phyloP scores from a whole-genome alignment of 139 green algal genomes.

The Zygnema cylindricum region DNA sequence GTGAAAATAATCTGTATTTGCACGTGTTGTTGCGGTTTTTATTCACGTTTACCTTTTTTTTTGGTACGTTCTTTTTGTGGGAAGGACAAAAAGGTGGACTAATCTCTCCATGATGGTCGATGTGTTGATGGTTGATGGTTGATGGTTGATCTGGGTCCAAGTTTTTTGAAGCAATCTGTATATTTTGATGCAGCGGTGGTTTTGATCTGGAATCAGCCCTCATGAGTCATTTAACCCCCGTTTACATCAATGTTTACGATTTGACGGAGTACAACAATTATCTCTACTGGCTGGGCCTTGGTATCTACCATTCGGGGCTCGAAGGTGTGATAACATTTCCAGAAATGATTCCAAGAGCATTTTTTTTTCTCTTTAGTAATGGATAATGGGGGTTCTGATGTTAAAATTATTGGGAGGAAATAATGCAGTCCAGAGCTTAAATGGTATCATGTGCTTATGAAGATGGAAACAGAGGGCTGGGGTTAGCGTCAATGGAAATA shows the following conservation, averaged over 20 bases:
- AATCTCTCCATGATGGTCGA: background rate
- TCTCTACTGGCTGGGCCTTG: slow-evolving; percentile 61
- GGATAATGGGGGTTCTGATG: too few relatives aligned
- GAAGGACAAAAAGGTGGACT: background rate
- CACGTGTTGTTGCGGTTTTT: background rate
- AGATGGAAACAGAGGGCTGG: too few relatives aligned
- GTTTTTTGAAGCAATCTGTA: background rate
- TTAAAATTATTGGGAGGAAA: too few relatives aligned
- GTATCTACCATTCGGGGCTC: slow-evolving; percentile 87
- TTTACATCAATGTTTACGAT: slow-evolving; percentile 61
- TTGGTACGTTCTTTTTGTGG: background rate
- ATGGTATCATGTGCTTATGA: too few relatives aligned
- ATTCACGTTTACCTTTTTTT: background rate
- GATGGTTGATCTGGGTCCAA: too few relatives aligned
- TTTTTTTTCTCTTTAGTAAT: too few relatives aligned
- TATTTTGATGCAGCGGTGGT: background rate
- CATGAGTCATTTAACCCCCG: background rate
- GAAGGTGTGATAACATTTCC: slow-evolving; percentile 73
- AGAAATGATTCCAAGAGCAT: too few relatives aligned
- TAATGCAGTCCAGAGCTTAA: too few relatives aligned
- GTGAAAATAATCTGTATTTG: background rate
- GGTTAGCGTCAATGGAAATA: too few relatives aligned
- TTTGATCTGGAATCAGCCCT: background rate
- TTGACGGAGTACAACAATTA: slow-evolving; percentile 53
- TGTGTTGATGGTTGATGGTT: too few relatives aligned